Evolutionary conservation across 257 asterid genomes (phyloP).

Genomic region (Forsythia suspensa): DNA sequence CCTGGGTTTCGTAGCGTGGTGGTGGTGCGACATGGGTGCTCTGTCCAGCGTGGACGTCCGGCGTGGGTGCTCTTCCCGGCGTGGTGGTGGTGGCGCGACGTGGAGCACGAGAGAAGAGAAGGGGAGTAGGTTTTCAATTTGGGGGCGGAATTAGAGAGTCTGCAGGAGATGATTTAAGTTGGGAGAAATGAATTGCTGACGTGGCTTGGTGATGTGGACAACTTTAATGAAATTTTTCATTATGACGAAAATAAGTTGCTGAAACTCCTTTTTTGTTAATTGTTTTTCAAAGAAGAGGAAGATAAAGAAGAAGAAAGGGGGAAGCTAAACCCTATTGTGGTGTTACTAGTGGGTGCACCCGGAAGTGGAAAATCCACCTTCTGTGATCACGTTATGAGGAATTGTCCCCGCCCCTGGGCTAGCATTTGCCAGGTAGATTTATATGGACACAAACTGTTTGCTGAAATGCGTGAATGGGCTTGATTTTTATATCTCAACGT

Average conservation of each 20-base stretch:
- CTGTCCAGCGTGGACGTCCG: too few relatives aligned
- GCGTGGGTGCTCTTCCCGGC: too few relatives aligned
- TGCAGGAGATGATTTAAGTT: too few relatives aligned
- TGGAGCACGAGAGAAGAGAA: too few relatives aligned
- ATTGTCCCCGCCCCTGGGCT: conserved; percentile 65
- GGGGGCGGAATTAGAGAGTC: too few relatives aligned
- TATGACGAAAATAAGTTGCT: neutral
- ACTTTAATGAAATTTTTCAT: neutral
- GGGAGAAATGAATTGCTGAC: too few relatives aligned
- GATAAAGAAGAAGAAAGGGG: conserved; percentile 25
- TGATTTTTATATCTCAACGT: neutral
- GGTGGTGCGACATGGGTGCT: too few relatives aligned
- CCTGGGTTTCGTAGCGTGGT: too few relatives aligned
- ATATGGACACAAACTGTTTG: conserved; percentile 24
- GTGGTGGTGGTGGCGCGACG: too few relatives aligned
- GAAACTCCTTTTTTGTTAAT: neutral
- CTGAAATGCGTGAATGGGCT: conserved; percentile 36
- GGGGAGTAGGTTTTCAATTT: too few relatives aligned
- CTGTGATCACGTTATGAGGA: conserved; percentile 64
- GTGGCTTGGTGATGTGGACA: too few relatives aligned
- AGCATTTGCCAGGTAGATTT: conserved; percentile 86
- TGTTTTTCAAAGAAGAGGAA: conserved; percentile 34
- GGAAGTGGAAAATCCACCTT: conserved; percentile 97
- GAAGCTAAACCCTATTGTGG: conserved; percentile 30
- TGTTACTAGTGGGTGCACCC: conserved; percentile 78